Evolutionary conservation across 2,329 filamentous ascomycete species (phyloP), one percentile per base, ranked within the genome.

Genomic region (Ophiostoma sp.): DNA sequence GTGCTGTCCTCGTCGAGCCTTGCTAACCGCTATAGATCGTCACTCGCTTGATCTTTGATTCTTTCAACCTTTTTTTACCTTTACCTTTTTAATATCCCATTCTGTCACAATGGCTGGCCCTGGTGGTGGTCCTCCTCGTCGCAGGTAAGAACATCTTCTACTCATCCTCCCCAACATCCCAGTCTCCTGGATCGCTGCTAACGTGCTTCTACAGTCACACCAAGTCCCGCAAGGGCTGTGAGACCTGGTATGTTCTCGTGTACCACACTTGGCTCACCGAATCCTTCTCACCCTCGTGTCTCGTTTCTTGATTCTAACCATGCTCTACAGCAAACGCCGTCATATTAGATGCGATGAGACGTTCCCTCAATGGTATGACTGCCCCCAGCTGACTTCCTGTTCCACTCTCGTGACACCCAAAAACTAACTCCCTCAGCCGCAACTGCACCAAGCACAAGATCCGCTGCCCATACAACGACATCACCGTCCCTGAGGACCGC

Each of bases 371-470:
- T 99, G 94, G 93, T 96, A 83, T 75, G 85, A 78, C 62, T 60
- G 58, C 64, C 38, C 65, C 42, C 18, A 18, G 18, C 36, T 65
- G 52, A 49, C n/a, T 38, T 41, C 41, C n/a, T 65, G 38, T 64
- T 36, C 11, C 47, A 55, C 40, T 66, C 18, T 38, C 40, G 44
- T 66, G 27, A 5, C 5, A 55, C 38, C 27, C 7, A 9, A 12
- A 3, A 52, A 55, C 7, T 9, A 11, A 27, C 18, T 55, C 41
- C 44, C n/a, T 63, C 58, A 96, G 93, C 82, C 92, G 92, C 76
- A 99, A 99, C 80, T 99, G 95, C 81, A 97, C 94, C 71, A 99
- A 98, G 81, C 95, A 99, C 81, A 97, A 97, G 81, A 95, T 96
- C 75, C 91, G 93, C 75, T 99, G 95, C 80, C 95, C 97, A 74